Percentiles rank a stretch among this genome's conserved stretches.
Conservation (phyloP, 179 eudicot species). For the Monotropa hypopitys region DNA sequence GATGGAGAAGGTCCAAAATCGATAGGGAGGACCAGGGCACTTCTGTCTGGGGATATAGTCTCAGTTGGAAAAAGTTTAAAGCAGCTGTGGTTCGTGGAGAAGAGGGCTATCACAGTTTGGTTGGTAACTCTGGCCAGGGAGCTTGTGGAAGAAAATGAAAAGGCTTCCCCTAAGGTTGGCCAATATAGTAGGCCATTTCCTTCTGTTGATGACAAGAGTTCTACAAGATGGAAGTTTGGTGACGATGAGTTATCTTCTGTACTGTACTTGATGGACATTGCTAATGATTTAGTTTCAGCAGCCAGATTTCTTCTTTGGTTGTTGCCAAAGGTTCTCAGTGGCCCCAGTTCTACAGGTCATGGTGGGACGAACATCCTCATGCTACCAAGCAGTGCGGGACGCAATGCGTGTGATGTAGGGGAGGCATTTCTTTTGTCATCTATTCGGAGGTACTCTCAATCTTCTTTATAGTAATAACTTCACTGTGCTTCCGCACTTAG, state of each 20-base stretch:
- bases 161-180: slow-evolving; percentile 35
- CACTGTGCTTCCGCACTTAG: neutral
- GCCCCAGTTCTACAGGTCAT: slow-evolving; percentile 38
- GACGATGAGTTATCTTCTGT: slow-evolving; percentile 83
- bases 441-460: slow-evolving; percentile 52
- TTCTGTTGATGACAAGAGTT: slow-evolving; percentile 52
- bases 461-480: neutral
- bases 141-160: slow-evolving; percentile 67
- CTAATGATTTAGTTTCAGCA: slow-evolving; percentile 61
- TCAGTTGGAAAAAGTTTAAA: slow-evolving; percentile 60
- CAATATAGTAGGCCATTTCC: slow-evolving; percentile 41
- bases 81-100: slow-evolving; percentile 54
- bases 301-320: slow-evolving; percentile 76
- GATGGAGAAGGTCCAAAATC: slow-evolving; percentile 50
- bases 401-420: slow-evolving; percentile 63
- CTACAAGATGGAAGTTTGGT: slow-evolving; percentile 70
- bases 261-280: slow-evolving; percentile 69
- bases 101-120: slow-evolving; percentile 62
- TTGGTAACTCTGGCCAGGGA: slow-evolving; percentile 49
- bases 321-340: slow-evolving; percentile 60
- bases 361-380: slow-evolving; percentile 53
- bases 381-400: slow-evolving; percentile 58
- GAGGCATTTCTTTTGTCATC: slow-evolving; percentile 74
- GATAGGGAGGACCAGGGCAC: slow-evolving; percentile 25
- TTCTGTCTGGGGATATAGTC: slow-evolving; percentile 36